Base-by-base conservation (phyloP, 305 asterid species). In the Fraxinus floribunda region DNA sequence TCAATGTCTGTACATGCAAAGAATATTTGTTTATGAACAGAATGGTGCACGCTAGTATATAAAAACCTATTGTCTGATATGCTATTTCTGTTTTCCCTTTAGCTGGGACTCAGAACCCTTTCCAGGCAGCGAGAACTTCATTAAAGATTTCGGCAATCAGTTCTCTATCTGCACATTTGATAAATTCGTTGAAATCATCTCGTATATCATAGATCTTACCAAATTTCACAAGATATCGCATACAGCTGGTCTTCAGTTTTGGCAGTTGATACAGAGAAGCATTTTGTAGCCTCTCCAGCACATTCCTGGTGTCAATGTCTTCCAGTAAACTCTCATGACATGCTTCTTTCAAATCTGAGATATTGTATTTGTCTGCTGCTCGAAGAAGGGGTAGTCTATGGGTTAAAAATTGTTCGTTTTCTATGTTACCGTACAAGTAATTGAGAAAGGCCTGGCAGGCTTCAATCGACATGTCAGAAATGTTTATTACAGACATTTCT, bases 331-430 rank as follows among this genome's bases (percentile, higher is more conserved):
- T 96, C 34, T 91, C 97, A 10, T 96, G 98, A 86, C 99, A 94
- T 0, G 94, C 92, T 85, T 93, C 97, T 78, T 96, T 96, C 86
- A 96, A 80, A 70, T 96, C 99, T 1, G 89, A 62, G 6, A 94
- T 79, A 75, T 92, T 98, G 70, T 96, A 96, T 81, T 94, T 96
- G 75, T 96, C 98, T 5, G 99, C 97, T 60, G 98, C 99, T 34
- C 89, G 87, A n/a, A 96, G 94, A 22, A 96, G 97, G 77, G 93
- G 88, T 29, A 96, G 81, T 77, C 99, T 80, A 79, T 96, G 94
- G 36, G 85, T 84, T 76, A 92, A 73, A 87, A 94, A 94, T 3
- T 90, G 97, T 41, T 90, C 91, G 18, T 80, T 87, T 22, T 80
- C 24, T 55, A 94, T 92, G 89, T 83, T 91, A 49, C 98, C 97